Base-by-base conservation (phyloP, 2,329 filamentous ascomycete genomes). In the Colletotrichum camelliae region DNA sequence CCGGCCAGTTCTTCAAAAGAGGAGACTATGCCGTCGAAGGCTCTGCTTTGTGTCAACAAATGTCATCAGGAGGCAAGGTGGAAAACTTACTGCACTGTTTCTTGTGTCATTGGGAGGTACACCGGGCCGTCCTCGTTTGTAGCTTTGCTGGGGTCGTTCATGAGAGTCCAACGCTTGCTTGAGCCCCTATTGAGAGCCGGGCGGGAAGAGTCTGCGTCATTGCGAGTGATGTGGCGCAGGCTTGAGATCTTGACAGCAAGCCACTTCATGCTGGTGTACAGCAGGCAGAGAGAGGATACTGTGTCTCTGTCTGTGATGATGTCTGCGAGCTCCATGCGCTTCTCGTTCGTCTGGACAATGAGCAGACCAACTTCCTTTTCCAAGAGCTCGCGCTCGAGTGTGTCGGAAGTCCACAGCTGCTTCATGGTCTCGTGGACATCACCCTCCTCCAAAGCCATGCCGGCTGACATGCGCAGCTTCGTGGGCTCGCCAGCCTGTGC, bases 241-340 rank as follows among this genome's bases (percentile, higher is more conserved):
- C 94, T 89, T n/a, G 90, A 87, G 57, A 98, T 92, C 85, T 96
- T 97, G 79, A 93, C 93, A 24, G 94, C 93, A 43, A 99, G 91
- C 97, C 97, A 99, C 88, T 97, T 97, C 95, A 98, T 98, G 87
- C 96, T 98, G 66, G 96, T 98, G 84, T 98, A 97, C 43, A 99
- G 88, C 52, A 98, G 90, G 79, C 96, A 98, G 6, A 99, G 87
- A 5, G 94, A 94, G 58, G 94, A 92, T 33, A 98, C 93, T 5
- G 93, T 94, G 82, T 98, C 97, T 31, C 94, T 93, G 81, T 98
- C 96, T 58, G 94, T 93, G 77, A 98, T 96, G 65, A 98, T 93
- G 82, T 98, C 96, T 79, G 93, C 93, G 68, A 94, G 89, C 77
- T 94, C 91, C 13, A 98, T 86, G 5, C 91, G 89, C 24, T 89